phyloP scores from a whole-genome alignment of 352 stramenopile genomes.

The Phytophthora citricola region DNA sequence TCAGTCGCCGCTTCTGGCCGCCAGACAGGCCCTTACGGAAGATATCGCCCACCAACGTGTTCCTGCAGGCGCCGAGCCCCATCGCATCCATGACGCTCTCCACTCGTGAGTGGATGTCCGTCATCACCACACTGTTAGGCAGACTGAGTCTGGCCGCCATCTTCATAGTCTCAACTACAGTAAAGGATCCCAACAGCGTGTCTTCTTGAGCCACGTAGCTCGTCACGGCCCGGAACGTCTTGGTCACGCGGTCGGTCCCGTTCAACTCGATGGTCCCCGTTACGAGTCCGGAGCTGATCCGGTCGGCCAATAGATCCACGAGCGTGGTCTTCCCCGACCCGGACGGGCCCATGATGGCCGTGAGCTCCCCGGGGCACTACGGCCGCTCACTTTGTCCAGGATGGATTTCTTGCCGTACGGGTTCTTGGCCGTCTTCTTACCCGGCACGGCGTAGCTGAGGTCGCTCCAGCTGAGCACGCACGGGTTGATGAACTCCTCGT shows the following conservation, averaged over 20 bases:
- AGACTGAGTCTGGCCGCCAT: slow-evolving; percentile 72
- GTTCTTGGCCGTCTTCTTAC: slow-evolving; percentile 23
- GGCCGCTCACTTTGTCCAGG: slow-evolving; percentile 57
- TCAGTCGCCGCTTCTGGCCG: slow-evolving; percentile 81
- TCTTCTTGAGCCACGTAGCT: slow-evolving; percentile 81
- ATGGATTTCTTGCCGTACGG: slow-evolving; percentile 43
- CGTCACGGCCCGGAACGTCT: slow-evolving; percentile 50
- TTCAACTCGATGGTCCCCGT: slow-evolving; percentile 60
- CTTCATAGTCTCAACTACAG: slow-evolving; percentile 47
- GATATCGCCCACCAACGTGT: slow-evolving; percentile 78
- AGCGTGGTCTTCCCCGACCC: slow-evolving; percentile 68
- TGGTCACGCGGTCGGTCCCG: slow-evolving; percentile 45
- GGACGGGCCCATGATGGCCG: slow-evolving; percentile 66
- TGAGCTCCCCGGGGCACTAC: slow-evolving; percentile 57
- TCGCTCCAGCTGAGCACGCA: slow-evolving; percentile 33
- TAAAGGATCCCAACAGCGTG: slow-evolving; percentile 43
- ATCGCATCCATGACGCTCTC: slow-evolving; percentile 61
- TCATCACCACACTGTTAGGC: slow-evolving; percentile 37
- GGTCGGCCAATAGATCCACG: slow-evolving; percentile 68
- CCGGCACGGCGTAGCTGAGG: slow-evolving; percentile 26
- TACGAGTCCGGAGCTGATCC: slow-evolving; percentile 53
- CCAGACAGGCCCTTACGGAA: slow-evolving; percentile 80
- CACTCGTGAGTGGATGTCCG: slow-evolving; percentile 46
- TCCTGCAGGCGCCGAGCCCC: slow-evolving; percentile 42
- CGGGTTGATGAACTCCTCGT: slow-evolving; percentile 31